Evolutionary conservation across 1,284 basidiomycete species (phyloP), one percentile per base, ranked within the genome.

Genomic region (Amylostereum areolatum): DNA sequence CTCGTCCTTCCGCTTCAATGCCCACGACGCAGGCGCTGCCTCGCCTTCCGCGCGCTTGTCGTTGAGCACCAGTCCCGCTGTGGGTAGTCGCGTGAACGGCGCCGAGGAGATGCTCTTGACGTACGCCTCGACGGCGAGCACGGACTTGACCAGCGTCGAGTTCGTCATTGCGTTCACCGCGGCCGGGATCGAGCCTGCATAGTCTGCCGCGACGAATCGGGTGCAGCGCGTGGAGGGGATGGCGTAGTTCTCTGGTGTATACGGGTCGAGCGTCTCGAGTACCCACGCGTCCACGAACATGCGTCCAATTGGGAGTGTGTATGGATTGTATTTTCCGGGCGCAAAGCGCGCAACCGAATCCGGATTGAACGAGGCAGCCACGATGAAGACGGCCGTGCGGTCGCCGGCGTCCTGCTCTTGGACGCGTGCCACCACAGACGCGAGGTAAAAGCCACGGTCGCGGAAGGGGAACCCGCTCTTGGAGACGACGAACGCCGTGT

Each of bases 271-370:
- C 1, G 95, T 98, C 71, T 99, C 94, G 56, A 97, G 68, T 41
- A 97, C 86, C 97, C 97, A 99, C 1, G 91, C 96, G 58, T 98
- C 94, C 3, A 99, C 72, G 54, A 92, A 85, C 41, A 95, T 74
- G 24, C 88, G 83, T 1, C 93, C 95, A 7, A 91, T 70, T 0
- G 92, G 91, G 10, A 94, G 73, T 0, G 55, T 63, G 45, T 81
- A 78, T 0, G 91, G 75, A 62, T 99, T 98, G 67, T 92, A 86
- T 62, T 92, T 93, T 11, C 67, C 60, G 2, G 77, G 50, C 28
- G 76, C 70, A 61, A 87, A 87, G 10, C 77, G 68, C 2, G 74
- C 65, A 4, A 73, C 75, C 1, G 81, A 81, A 0, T 81, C 74
- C 0, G 83, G 76, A 52, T 81, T 82, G 67, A 90, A 90, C 5